A percentile compares a stretch with the other conserved stretches of the same genome.
Evolutionary conservation across 1,284 basidiomycete species (phyloP).

Genomic region (Apiotrichum sp.): DNA sequence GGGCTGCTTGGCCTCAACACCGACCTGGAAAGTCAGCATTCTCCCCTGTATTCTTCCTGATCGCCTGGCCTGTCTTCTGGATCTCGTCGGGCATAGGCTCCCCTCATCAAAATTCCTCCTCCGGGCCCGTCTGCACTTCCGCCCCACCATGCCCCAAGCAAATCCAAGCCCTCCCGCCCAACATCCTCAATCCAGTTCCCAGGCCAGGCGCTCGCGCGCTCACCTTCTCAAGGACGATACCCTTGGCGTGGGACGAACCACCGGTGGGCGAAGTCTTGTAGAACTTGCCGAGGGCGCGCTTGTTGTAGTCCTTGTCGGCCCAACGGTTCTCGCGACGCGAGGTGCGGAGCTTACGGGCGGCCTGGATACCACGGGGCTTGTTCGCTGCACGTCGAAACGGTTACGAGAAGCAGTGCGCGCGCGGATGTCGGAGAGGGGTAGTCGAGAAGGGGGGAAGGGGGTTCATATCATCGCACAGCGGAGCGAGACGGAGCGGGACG

Average conservation of each 20-base stretch:
- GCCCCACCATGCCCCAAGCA: background rate
- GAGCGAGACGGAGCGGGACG: background rate
- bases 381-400: conserved; percentile 52
- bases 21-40: conserved; percentile 43
- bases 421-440: background rate
- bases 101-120: conserved; percentile 54
- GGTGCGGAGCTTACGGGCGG: conserved; percentile 95
- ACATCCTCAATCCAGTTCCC: background rate
- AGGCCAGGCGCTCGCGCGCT: conserved; percentile 12
- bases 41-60: background rate
- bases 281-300: conserved; percentile 98
- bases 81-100: background rate
- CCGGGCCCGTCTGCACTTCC: background rate
- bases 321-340: conserved; percentile 95
- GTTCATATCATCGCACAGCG: background rate
- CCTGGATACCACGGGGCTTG: conserved; percentile 99
- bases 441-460: background rate
- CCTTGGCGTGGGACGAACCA: conserved; percentile 99
- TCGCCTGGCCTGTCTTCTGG: too few relatives aligned
- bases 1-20: conserved; percentile 68
- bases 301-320: conserved; percentile 99
- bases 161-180: background rate
- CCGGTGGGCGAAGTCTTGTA: conserved; percentile 99
- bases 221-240: conserved; percentile 97
- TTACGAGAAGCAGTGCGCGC: background rate